Base-by-base conservation (phyloP, 108 stramenopile genomes). In the Conticribra weissflogii region DNA sequence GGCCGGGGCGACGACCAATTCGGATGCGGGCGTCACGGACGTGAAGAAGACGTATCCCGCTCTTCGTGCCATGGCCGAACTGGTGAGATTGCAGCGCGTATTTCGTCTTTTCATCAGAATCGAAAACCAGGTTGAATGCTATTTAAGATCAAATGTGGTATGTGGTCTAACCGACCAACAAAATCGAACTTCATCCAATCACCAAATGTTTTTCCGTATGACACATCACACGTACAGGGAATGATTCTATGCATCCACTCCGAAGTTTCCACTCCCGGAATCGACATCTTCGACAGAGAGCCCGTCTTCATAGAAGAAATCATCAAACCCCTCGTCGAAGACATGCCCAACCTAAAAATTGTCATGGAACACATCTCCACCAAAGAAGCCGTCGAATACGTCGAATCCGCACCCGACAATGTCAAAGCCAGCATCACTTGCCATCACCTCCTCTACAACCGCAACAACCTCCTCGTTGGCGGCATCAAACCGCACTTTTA, bases 261-360 rank as follows among this genome's bases (percentile, higher is more conserved):
- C 18, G 99, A 99, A 72, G 99, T 98, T 4, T 88, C 91, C n/a
- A 88, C 94, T 9, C 78, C 94, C 32, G 63, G 66, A 1, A 81
- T 93, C 50, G 99, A 99, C 84, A 94, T 99, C 34, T 99, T 99
- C 82, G 98, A 99, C 45, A 83, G 98, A 49, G 99, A 99, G 81
- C 78, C 90, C 0, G 79, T 84, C 3, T 99, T 99, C 74, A 94
- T 99, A 59, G 92, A 97, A 54, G 76, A 92, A 70, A 88, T 97
- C 36, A 89, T 98, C 64, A 93, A 83, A 51, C 96, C 97, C 24
- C 34, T 99, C 25, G 94, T 98, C 3, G 46, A 21, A 21, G 81
- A 89, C 17, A 84, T 94, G 72, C 97, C 97, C 3, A 75, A 75
- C 5, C 82, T 99, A 25, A 97, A 96, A 67, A 93, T 99, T 57